phyloP scores from a whole-genome alignment of 1,139 yeast species.

The Suhomyces panamericanus region DNA sequence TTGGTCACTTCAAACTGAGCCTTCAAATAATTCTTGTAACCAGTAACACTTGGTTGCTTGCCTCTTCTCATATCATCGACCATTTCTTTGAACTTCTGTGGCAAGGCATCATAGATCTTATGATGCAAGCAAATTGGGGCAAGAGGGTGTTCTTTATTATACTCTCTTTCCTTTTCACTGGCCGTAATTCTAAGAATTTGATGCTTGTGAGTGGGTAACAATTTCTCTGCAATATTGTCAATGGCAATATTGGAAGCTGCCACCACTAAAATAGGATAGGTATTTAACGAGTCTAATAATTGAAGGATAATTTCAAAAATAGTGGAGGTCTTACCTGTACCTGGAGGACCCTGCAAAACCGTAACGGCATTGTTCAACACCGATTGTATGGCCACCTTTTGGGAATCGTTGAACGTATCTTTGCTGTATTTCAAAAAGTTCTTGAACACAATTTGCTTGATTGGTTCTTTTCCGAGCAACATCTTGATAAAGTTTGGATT shows the following conservation, averaged over 20 bases:
- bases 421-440: conserved; percentile 53
- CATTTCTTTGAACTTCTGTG: conserved; percentile 44
- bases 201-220: conserved; percentile 49
- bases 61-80: conserved; percentile 41
- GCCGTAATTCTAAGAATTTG: conserved; percentile 63
- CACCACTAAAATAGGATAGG: conserved; percentile 67
- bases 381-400: conserved; percentile 65
- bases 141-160: conserved; percentile 54
- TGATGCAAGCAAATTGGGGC: conserved; percentile 64
- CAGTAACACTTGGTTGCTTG: conserved; percentile 37
- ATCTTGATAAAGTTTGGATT: conserved; percentile 59
- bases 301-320: conserved; percentile 67
- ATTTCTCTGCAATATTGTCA: conserved; percentile 73
- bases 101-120: conserved; percentile 52
- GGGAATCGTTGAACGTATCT: conserved; percentile 59
- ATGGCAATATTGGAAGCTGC: conserved; percentile 78
- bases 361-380: conserved; percentile 67
- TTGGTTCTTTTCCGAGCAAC: conserved; percentile 60
- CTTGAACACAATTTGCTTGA: conserved; percentile 57
- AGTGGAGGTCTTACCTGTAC: conserved; percentile 68
- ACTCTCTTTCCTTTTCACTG: conserved; percentile 60
- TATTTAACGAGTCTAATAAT: conserved; percentile 52
- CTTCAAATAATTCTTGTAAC: conserved; percentile 49
- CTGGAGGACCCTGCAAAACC: conserved; percentile 68
- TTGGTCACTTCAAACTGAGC: conserved; percentile 46